Evolutionary conservation across 2,329 filamentous ascomycete genomes (phyloP), one percentile per base, ranked within the genome.

Genomic region (Biscogniauxia mediterranea): DNA sequence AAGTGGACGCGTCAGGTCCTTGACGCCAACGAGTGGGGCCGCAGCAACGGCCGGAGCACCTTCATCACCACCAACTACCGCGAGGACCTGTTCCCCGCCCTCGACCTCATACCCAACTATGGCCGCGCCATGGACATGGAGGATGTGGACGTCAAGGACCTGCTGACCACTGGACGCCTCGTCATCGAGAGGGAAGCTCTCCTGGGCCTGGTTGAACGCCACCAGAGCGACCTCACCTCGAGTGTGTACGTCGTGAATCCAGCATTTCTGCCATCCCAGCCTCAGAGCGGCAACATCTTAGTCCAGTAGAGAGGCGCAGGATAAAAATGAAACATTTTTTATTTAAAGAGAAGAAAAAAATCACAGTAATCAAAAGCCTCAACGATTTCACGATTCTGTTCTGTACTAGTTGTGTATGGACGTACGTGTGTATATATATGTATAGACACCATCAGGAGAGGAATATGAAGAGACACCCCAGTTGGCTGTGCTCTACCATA

Each of bases 111-210:
- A 64, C 85, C 83, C 8, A 79, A 85, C 70, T 84, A 93, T 64
- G 92, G 90, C 20, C 85, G 87, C 59, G 89, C 89, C 8, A 79
- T 93, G 68, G 83, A 85, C 60, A 81, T 89, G 61, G 80, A 83
- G n/a, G 90, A 96, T 64, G 92, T 99, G 42, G 95, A 98, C 77
- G 92, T 99, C 64, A 99, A 98, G 84, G 91, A 98, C 75, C 77
- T 99, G 66, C 79, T 99, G 67, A 91, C 95, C 80, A 88, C 89
- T 58, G 90, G 91, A 58, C 87, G 93, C 71, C 80, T 99, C 63
- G 88, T 99, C 62, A 87, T 99, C 70, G 95, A 99, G 84, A 86
- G 90, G 75, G 79, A 80, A 51, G 94, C 94, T 42, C 81, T 99
- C 71, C 84, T 88, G 75, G 83, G 85, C 74, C 86, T 98, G 73